These are phyloP conservation scores for Nothophoma quercina DNA, from an alignment of 2,329 filamentous ascomycete species.

Conservation along the genomic window DNA sequence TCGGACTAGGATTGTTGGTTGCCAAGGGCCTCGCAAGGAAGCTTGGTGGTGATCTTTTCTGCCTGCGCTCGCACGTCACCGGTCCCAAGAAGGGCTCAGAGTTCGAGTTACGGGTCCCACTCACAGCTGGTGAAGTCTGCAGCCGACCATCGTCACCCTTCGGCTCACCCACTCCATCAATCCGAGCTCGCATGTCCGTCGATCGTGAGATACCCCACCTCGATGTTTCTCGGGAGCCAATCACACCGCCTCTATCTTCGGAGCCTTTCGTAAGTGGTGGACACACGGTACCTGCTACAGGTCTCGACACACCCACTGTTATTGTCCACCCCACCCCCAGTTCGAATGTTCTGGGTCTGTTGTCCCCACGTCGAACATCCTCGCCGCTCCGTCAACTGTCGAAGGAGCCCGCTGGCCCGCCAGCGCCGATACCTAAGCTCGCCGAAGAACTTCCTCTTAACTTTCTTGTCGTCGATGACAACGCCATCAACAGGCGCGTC, in stretches of 20 bases:
- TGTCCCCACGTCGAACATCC: constrained; percentile 38
- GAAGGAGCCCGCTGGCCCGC: constrained; percentile 36
- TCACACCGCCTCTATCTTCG: constrained; percentile 39
- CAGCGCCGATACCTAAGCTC: constrained; percentile 42
- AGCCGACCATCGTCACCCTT: constrained; percentile 61
- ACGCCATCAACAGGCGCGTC: constrained; percentile 73
- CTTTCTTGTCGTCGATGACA: constrained; percentile 76
- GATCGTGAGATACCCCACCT: constrained; percentile 37
- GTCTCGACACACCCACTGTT: constrained; percentile 20
- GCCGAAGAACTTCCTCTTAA: constrained; percentile 70
- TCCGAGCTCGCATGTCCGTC: constrained; percentile 38
- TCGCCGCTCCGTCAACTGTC: constrained; percentile 38
- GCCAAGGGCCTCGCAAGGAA: constrained; percentile 74
- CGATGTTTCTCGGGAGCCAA: constrained; percentile 27
- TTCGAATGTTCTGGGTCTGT: constrained; percentile 26
- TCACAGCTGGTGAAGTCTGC: constrained; percentile 60
- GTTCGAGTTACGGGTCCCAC: constrained; percentile 72
- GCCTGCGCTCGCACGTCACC: constrained; percentile 68
- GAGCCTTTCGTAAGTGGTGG: constrained; percentile 32
- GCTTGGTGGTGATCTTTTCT: constrained; percentile 72
- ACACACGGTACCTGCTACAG: constrained; percentile 11
- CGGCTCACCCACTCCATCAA: constrained; percentile 52
- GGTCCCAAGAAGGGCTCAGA: constrained; percentile 69
- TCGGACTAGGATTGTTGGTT: constrained; percentile 74
- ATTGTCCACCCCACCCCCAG: constrained; percentile 19